A percentile compares a stretch with the other conserved stretches of the same genome.
Evolutionary conservation across 345 rosid genomes (phyloP).

Genomic region (Bretschneidera sinensis): DNA sequence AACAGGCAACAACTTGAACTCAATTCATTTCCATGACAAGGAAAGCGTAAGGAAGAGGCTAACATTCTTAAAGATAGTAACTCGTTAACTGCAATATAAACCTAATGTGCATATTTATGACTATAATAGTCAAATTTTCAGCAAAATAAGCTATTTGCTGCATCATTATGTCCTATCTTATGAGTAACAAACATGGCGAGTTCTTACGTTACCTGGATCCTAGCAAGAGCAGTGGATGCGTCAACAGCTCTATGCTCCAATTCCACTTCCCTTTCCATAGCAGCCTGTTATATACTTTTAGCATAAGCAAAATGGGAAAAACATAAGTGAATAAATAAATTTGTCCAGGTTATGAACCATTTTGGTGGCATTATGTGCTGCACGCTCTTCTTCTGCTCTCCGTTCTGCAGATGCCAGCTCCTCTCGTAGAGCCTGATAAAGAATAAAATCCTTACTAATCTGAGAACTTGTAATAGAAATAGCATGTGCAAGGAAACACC

Average conservation of each 20-base stretch:
- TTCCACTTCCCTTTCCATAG: slow-evolving; percentile 95
- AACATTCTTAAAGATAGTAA: no score
- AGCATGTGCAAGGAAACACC: slow-evolving; percentile 8
- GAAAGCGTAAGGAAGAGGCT: no score
- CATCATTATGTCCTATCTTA: neutral
- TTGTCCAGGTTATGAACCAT: slow-evolving; percentile 45
- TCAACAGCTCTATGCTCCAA: slow-evolving; percentile 91
- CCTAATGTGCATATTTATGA: no score
- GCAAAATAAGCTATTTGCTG: slow-evolving; percentile 2
- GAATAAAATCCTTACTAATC: slow-evolving; percentile 18
- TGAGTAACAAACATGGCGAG: slow-evolving; percentile 9
- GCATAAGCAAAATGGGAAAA: neutral
- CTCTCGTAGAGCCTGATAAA: slow-evolving; percentile 81
- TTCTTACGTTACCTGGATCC: slow-evolving; percentile 71
- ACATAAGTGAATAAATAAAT: slow-evolving; percentile 5
- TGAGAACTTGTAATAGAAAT: slow-evolving; percentile 11
- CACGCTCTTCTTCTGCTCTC: slow-evolving; percentile 94
- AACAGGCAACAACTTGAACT: no score
- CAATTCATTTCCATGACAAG: no score
- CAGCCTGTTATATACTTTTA: slow-evolving; percentile 53
- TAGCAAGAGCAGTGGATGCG: slow-evolving; percentile 90
- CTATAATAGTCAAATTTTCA: neutral
- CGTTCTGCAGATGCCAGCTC: slow-evolving; percentile 89
- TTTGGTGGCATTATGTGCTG: slow-evolving; percentile 90
- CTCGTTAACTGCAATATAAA: no score